Evolutionary conservation across 495 filamentous ascomycete species (phyloP).

Genomic region (Penicillium bovifimosum): DNA sequence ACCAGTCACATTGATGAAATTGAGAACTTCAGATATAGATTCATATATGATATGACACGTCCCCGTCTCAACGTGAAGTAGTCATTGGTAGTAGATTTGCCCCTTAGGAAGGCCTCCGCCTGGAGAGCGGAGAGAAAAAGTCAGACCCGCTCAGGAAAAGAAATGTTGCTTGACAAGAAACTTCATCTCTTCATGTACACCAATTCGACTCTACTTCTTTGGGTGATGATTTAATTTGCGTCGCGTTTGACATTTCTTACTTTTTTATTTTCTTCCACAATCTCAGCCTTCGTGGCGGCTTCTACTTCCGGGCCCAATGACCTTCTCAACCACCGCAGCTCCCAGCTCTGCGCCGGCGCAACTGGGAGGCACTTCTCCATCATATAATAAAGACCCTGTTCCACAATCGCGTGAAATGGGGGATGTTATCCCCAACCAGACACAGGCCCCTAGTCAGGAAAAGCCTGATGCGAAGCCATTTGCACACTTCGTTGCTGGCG

Average conservation of each 20-base stretch:
- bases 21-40: background rate
- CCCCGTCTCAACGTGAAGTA: background rate
- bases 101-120: conserved; percentile 3
- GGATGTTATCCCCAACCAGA: conserved; percentile 45
- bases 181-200: background rate
- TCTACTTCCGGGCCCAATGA: conserved; percentile 9
- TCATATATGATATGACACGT: conserved; percentile 1
- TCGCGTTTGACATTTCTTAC: background rate
- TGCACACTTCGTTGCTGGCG: conserved; percentile 85
- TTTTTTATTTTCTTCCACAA: background rate
- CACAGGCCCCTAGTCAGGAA: conserved; percentile 29
- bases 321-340: conserved; percentile 14
- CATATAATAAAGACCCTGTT: conserved; percentile 5
- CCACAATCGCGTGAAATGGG: conserved; percentile 58
- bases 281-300: background rate
- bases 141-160: conserved; percentile 1
- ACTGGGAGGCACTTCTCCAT: conserved; percentile 9
- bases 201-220: background rate
- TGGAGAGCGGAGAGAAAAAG: conserved; percentile 1
- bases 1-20: background rate
- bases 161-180: conserved; percentile 1
- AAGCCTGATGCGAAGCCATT: conserved; percentile 68
- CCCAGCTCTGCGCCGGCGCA: conserved; percentile 29
- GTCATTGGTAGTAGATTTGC: background rate
- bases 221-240: background rate